phyloP scores from a whole-genome alignment of 202 grass and related monocot genomes.

The Bolboschoenoplectus hybrid region DNA sequence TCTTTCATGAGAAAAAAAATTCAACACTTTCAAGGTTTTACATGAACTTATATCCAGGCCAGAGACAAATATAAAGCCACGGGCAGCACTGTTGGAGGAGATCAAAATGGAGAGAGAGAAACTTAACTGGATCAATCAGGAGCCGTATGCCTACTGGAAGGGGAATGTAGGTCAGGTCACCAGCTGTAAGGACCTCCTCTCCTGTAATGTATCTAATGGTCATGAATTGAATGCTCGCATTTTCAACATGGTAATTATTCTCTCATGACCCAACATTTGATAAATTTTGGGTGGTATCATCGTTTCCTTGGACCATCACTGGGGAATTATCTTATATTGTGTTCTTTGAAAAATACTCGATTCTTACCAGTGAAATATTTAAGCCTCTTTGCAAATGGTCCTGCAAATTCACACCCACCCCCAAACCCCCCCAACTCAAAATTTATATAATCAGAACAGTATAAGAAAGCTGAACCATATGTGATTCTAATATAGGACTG shows the following conservation, averaged over 20 bases:
- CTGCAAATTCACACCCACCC: not conserved
- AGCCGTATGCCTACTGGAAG: slow-evolving; percentile 71
- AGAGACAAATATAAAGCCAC: slow-evolving; percentile 64
- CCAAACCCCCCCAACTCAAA: too few relatives aligned
- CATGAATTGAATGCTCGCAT: slow-evolving; percentile 43
- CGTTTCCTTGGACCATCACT: not conserved
- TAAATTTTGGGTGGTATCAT: not conserved
- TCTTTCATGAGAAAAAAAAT: not conserved
- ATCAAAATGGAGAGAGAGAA: slow-evolving; percentile 37
- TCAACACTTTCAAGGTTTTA: not conserved
- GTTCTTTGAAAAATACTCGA: not conserved
- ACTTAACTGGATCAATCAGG: slow-evolving; percentile 39
- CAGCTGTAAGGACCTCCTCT: slow-evolving; percentile 41
- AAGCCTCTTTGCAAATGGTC: not conserved
- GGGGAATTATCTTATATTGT: not conserved
- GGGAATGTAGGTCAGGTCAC: slow-evolving; percentile 43
- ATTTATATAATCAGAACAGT: not conserved
- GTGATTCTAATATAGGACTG: slow-evolving; percentile 46
- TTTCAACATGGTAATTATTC: slow-evolving; percentile 32
- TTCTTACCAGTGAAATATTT: not conserved
- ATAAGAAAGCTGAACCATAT: not conserved
- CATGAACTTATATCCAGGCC: slow-evolving; percentile 34
- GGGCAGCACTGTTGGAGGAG: slow-evolving; percentile 53
- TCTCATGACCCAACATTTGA: not conserved
- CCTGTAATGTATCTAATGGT: slow-evolving; percentile 41